Percentiles rank a stretch among this genome's conserved stretches.
Evolutionary conservation across 164 flowering plant species (phyloP).

Genomic region (Santalum album): DNA sequence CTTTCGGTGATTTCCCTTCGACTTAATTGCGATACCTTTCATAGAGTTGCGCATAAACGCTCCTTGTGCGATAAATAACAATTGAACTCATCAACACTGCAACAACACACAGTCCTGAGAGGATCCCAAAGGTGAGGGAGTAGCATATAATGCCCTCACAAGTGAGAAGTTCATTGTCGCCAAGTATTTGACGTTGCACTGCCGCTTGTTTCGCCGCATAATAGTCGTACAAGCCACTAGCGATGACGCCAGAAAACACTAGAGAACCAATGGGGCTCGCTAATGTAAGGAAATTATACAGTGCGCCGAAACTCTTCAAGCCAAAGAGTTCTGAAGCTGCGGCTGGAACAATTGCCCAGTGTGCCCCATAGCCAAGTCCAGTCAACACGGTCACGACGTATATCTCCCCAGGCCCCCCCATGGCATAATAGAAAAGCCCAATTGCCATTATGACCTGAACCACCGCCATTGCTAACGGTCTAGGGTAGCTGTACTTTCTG

Average conservation of each 20-base stretch:
- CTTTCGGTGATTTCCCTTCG: not conserved
- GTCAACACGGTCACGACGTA: constrained; percentile 31
- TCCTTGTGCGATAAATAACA: constrained; percentile 36
- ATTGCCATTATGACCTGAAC: constrained; percentile 36
- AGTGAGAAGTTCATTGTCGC: constrained; percentile 12
- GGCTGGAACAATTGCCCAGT: constrained; percentile 53
- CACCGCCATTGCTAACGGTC: constrained; percentile 44
- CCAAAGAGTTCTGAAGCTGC: constrained; percentile 56
- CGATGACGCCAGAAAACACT: constrained; percentile 42
- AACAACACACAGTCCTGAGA: constrained; percentile 31
- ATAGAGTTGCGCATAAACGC: constrained; percentile 36
- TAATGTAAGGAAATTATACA: constrained; percentile 46
- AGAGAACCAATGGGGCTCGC: constrained; percentile 42
- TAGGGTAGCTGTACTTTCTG: constrained; percentile 42
- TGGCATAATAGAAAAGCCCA: constrained; percentile 35
- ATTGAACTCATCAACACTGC: constrained; percentile 36
- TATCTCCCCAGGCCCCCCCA: constrained; percentile 43
- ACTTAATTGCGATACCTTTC: constrained; percentile 14
- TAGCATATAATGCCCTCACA: constrained; percentile 38
- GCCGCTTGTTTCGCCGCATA: constrained; percentile 37
- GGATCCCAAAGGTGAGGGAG: constrained; percentile 32
- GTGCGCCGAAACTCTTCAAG: constrained; percentile 45
- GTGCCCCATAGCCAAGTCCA: constrained; percentile 57
- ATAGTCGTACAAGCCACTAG: constrained; percentile 45
- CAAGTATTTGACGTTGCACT: not conserved